phyloP scores from a whole-genome alignment of 495 filamentous ascomycete genomes.

The Penicillium pulvis region DNA sequence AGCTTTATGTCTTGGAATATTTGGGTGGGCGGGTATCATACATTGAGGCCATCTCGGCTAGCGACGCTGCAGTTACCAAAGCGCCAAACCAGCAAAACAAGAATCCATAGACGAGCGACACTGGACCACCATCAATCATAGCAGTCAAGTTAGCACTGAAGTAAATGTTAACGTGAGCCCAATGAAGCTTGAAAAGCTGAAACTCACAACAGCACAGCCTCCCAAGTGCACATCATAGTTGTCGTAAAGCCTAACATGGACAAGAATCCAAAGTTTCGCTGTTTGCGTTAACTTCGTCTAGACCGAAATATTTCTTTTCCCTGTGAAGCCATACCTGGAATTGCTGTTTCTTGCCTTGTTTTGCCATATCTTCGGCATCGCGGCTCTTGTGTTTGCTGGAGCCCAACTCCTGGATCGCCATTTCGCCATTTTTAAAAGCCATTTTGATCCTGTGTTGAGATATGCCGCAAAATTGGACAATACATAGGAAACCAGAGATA shows the following conservation, averaged over 20 bases:
- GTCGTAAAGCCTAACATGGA: conserved; percentile 50
- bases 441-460: not conserved
- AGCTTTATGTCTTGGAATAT: too few species aligned
- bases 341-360: conserved; percentile 6
- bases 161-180: not conserved
- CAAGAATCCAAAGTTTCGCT: conserved; percentile 49
- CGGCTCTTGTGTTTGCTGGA: conserved; percentile 2
- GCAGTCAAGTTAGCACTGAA: not conserved
- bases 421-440: not conserved
- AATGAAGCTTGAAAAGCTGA: not conserved
- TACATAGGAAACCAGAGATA: too few species aligned
- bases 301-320: not conserved
- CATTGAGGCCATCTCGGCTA: conserved; percentile 18
- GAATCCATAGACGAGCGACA: conserved; percentile 1
- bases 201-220: conserved; percentile 36
- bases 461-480: too few species aligned
- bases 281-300: not conserved
- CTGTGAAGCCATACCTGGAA: not conserved
- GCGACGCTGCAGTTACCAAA: conserved; percentile 4
- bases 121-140: conserved; percentile 9
- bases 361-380: conserved; percentile 11
- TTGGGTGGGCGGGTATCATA: not conserved
- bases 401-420: not conserved
- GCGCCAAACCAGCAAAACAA: not conserved
- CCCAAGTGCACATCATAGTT: conserved; percentile 48